phyloP scores from a whole-genome alignment of 306 rosid genomes.

The Malus asiatica region DNA sequence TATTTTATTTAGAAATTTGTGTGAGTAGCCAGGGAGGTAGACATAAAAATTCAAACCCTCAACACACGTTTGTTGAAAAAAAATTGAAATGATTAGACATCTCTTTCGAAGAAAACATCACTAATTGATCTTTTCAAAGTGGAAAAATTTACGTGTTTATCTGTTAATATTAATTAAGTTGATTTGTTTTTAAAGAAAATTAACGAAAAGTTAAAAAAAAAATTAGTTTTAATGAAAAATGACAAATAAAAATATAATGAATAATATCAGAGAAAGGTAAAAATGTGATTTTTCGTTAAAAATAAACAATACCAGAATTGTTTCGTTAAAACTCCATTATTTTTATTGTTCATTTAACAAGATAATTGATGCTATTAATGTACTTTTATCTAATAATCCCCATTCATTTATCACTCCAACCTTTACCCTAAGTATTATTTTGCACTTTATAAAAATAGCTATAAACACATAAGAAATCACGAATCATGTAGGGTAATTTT shows the following conservation, averaged over 20 bases:
- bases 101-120: not conserved
- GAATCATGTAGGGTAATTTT: no score
- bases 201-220: accelerated
- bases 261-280: accelerated
- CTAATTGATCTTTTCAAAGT: not conserved
- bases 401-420: not conserved
- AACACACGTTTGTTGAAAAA: not conserved
- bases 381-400: not conserved
- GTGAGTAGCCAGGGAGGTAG: not conserved
- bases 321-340: no score
- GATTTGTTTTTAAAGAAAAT: no score
- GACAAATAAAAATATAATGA: no score
- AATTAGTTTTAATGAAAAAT: no score
- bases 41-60: not conserved
- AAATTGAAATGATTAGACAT: not conserved
- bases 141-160: no score
- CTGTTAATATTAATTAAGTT: no score
- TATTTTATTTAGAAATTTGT: not conserved
- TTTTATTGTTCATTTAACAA: not conserved
- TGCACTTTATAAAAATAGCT: not conserved
- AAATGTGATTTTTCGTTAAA: no score
- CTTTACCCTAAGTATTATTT: not conserved
- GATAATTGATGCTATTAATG: not conserved
- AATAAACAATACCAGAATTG: accelerated
- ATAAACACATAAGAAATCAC: not conserved